Conservation (phyloP, 495 filamentous ascomycete species). For the Penicillium simplicissimum region DNA sequence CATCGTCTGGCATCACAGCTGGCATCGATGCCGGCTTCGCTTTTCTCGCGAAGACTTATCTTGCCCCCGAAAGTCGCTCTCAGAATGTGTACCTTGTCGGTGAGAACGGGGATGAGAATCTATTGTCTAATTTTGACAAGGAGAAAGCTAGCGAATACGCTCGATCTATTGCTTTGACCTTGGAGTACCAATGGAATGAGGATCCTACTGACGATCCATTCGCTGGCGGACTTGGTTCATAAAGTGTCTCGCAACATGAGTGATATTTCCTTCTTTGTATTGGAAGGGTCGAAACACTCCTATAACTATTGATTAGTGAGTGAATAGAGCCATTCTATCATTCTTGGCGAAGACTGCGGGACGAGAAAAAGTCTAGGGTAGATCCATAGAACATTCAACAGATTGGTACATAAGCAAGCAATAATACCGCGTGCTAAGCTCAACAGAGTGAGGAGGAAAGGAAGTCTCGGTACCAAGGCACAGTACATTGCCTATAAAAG, state of each 20-base stretch:
- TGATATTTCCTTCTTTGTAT: background rate
- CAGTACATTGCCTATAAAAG: background rate
- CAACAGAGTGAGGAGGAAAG: background rate
- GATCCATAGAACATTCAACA: no score
- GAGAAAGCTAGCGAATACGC: background rate
- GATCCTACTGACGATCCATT: background rate
- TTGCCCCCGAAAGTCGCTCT: background rate
- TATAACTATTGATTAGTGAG: background rate
- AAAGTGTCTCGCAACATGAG: background rate
- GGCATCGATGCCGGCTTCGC: background rate
- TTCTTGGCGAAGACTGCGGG: no score
- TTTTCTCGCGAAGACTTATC: background rate
- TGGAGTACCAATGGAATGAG: slow-evolving; percentile 1
- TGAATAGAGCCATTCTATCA: background rate
- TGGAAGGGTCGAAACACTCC: background rate
- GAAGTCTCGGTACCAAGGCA: background rate
- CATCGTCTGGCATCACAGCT: background rate
- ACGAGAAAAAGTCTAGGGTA: no score
- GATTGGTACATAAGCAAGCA: background rate
- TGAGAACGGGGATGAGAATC: background rate
- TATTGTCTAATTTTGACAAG: background rate
- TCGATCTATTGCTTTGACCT: background rate
- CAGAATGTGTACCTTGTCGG: no score
- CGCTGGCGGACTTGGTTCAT: background rate
- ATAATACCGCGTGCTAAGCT: background rate